phyloP scores from a whole-genome alignment of 768 basidiomycete genomes.

The Hysterangium stoloniferum region DNA sequence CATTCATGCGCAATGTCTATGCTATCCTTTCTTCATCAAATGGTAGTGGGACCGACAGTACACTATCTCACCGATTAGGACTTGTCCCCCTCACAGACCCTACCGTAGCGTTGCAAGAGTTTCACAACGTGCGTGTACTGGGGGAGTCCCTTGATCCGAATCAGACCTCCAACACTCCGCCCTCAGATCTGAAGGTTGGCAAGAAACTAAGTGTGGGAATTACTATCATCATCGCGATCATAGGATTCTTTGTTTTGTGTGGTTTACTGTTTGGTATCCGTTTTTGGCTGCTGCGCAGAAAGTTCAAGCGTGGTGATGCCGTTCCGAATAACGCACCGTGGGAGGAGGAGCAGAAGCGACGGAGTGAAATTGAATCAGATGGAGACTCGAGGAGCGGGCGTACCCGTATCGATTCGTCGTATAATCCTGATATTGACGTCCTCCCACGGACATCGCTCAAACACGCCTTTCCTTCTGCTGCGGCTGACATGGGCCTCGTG shows the following conservation, averaged over 20 bases:
- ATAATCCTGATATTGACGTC: conserved; percentile 25
- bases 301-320: conserved; percentile 20
- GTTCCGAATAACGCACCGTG: conserved; percentile 14
- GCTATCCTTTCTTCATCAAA: conserved; percentile 62
- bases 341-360: conserved; percentile 8
- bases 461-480: conserved; percentile 14
- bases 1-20: conserved; percentile 71
- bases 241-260: conserved; percentile 52
- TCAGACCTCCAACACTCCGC: not conserved
- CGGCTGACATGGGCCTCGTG: too few relatives aligned
- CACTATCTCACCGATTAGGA: conserved; percentile 42
- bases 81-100: conserved; percentile 57
- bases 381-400: conserved; percentile 26
- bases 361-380: conserved; percentile 22
- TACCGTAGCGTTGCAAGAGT: conserved; percentile 54
- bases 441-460: conserved; percentile 20
- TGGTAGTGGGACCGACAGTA: conserved; percentile 17
- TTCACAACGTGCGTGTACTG: conserved; percentile 59
- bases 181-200: conserved; percentile 17
- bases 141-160: conserved; percentile 43
- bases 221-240: conserved; percentile 51
- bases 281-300: conserved; percentile 40
- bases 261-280: conserved; percentile 44
- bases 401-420: conserved; percentile 24
- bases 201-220: conserved; percentile 50